phyloP scores from a whole-genome alignment of 345 rosid genomes.

The Barbarea vulgaris region DNA sequence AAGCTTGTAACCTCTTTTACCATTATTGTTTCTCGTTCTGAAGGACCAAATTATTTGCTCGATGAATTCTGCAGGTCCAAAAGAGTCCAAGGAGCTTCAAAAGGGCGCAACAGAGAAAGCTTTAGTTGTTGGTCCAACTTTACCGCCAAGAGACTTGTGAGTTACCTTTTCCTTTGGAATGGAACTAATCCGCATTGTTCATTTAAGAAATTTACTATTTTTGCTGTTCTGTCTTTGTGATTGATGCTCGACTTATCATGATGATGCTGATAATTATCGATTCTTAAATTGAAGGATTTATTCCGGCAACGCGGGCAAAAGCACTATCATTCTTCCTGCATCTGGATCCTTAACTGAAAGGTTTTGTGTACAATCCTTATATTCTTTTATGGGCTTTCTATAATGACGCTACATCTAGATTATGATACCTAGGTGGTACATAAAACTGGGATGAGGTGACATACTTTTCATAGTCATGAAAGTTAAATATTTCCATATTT shows the following conservation, averaged over 20 bases:
- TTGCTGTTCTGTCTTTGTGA: background rate
- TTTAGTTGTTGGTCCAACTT: conserved; percentile 71
- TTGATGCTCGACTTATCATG: background rate
- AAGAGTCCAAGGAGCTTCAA: conserved; percentile 47
- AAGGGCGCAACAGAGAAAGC: conserved; percentile 60
- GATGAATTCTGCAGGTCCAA: conserved; percentile 53
- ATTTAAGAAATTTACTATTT: background rate
- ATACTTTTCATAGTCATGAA: background rate
- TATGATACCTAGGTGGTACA: background rate
- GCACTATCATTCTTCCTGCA: conserved; percentile 55
- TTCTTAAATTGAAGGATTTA: conserved; percentile 51
- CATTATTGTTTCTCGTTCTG: background rate
- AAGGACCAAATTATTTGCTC: conserved; percentile 7
- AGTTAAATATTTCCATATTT: conserved; percentile 3
- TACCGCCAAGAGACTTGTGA: conserved; percentile 57
- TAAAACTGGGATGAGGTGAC: background rate
- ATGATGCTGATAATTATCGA: conserved; percentile 4
- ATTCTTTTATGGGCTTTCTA: background rate
- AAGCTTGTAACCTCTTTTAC: background rate
- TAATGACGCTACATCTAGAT: background rate
- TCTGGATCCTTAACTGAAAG: conserved; percentile 67
- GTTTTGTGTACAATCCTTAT: conserved; percentile 38
- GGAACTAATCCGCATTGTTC: background rate
- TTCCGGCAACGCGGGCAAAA: conserved; percentile 52
- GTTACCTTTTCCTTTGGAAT: conserved; percentile 35